phyloP scores from a whole-genome alignment of 108 stramenopile species.

The Cyclotella cryptica region DNA sequence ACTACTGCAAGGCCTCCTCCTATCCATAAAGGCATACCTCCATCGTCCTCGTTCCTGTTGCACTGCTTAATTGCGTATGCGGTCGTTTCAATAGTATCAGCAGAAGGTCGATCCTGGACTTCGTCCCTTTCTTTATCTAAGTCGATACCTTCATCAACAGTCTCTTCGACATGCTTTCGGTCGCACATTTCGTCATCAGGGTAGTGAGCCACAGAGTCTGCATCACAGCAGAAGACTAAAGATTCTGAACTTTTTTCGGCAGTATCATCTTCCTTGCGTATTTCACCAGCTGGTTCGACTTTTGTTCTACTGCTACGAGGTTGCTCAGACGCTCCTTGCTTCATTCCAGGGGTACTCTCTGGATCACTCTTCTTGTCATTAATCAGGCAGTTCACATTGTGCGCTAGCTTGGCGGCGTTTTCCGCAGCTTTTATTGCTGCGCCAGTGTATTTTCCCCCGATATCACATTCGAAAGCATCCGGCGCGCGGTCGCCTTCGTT shows the following conservation, averaged over 20 bases:
- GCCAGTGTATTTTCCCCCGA: constrained; percentile 37
- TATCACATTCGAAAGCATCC: background rate
- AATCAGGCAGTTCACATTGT: constrained; percentile 26
- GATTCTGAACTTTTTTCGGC: too few species aligned
- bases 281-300: too few species aligned
- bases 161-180: too few species aligned
- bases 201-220: too few species aligned
- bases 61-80: background rate
- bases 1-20: constrained; percentile 39
- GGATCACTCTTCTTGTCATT: background rate
- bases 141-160: too few species aligned
- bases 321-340: too few species aligned
- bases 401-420: constrained; percentile 35
- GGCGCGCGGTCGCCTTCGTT: background rate
- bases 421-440: constrained; percentile 26
- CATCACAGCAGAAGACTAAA: too few species aligned
- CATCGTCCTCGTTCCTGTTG: background rate
- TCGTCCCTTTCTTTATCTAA: background rate
- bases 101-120: background rate
- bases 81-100: background rate
- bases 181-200: too few species aligned
- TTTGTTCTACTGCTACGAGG: background rate
- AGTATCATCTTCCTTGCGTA: too few species aligned
- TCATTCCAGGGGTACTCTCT: background rate
- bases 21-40: constrained; percentile 20